These are phyloP conservation scores for Nitzschia putrida DNA, from an alignment of 108 stramenopile genomes.

Conservation along the genomic window DNA sequence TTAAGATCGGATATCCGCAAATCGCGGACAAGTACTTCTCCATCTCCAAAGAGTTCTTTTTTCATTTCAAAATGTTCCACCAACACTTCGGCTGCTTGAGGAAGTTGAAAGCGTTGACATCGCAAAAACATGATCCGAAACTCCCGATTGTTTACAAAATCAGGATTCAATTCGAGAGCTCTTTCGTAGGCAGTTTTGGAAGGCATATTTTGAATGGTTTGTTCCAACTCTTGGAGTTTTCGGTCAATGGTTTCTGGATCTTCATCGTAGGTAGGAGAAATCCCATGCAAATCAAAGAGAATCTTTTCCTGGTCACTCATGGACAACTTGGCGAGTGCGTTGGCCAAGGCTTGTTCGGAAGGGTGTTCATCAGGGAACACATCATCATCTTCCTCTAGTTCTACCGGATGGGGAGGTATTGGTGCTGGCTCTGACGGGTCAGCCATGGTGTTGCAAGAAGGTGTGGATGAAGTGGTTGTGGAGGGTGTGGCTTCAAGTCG, in stretches of 20 bases:
- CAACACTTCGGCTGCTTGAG: constrained; percentile 33
- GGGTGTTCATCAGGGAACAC: not conserved
- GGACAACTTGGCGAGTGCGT: not conserved
- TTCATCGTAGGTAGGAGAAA: constrained; percentile 2
- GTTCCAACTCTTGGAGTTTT: constrained; percentile 6
- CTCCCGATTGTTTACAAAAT: constrained; percentile 13
- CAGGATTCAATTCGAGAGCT: not conserved
- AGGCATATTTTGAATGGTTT: constrained; percentile 1
- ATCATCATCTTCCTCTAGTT: not conserved
- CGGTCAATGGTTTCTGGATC: not conserved
- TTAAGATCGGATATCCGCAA: not conserved
- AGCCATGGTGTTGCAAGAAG: not conserved
- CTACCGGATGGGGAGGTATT: not conserved
- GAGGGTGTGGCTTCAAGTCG: no score
- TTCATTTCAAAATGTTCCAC: constrained; percentile 32
- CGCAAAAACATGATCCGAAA: constrained; percentile 47
- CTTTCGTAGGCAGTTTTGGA: constrained; percentile 1
- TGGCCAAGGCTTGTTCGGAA: not conserved
- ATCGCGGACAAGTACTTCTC: constrained; percentile 1
- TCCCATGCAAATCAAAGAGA: constrained; percentile 14
- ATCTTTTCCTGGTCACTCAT: constrained; percentile 8
- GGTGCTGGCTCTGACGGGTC: not conserved
- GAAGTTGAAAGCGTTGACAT: constrained; percentile 34
- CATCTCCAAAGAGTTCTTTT: constrained; percentile 27
- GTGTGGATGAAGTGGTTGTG: no score